These are phyloP conservation scores for Pinus tabuliformis DNA, from an alignment of 75 land plant genomes.

Conservation along the genomic window DNA sequence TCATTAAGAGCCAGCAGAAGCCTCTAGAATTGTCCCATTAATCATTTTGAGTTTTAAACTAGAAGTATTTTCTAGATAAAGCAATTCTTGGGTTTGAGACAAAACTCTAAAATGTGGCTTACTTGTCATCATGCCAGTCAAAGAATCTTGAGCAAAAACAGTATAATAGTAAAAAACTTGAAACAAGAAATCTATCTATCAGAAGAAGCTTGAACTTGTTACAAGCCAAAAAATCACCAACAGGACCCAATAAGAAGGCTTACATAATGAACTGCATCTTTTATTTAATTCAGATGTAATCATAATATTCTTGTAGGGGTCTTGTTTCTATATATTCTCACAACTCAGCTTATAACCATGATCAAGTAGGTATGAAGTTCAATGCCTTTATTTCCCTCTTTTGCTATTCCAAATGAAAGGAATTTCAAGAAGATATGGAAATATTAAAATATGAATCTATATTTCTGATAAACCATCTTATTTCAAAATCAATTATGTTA, in stretches of 20 bases:
- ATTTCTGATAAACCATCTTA: neutral
- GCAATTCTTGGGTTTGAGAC: neutral
- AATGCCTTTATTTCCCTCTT: neutral
- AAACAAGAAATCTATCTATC: too few species aligned
- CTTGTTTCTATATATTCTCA: conserved; percentile 1
- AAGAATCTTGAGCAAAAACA: too few species aligned
- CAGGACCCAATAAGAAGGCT: too few species aligned
- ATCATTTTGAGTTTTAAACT: neutral
- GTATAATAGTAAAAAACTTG: too few species aligned
- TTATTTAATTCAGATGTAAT: neutral
- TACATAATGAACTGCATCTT: too few species aligned
- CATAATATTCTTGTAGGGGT: neutral
- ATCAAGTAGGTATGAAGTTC: neutral
- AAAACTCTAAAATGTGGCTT: too few species aligned
- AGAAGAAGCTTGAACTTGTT: too few species aligned
- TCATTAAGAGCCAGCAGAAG: too few species aligned
- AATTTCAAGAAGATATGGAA: neutral
- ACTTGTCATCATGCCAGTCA: too few species aligned
- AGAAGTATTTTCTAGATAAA: neutral
- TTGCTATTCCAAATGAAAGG: neutral
- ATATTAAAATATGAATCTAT: neutral
- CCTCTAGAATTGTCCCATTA: too few species aligned
- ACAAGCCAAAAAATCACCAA: too few species aligned
- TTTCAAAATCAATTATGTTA: neutral
- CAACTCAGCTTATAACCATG: neutral